Base-by-base conservation (phyloP, 2,329 filamentous ascomycete genomes). In the Raffaelea arxii region DNA sequence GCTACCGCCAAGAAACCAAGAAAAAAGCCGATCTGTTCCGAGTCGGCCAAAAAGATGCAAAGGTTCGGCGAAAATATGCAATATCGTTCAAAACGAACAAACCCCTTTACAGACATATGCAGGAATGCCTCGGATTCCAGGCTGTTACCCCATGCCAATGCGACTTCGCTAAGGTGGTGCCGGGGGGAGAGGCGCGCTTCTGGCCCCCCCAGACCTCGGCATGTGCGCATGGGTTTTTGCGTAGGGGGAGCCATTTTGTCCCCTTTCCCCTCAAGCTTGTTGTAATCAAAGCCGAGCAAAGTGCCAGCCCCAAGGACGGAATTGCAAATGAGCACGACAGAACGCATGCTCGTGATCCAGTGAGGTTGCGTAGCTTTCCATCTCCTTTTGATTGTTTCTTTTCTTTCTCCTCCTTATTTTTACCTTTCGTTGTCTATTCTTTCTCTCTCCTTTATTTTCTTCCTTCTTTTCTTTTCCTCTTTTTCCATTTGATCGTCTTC, bases 151-250 rank as follows among this genome's bases (percentile, higher is more conserved):
- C 32, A 16, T 36, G 32, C 32, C 19, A 16, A 6, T 6, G 6
- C 7, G 32, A 38, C 23, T 21, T 44, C 46, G 46, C 46, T 47
- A 47, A 47, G 25, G 41, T 47, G 23, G 41, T 35, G 46, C 46
- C 46, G 46, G 41, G 32, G 19, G 32, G 19, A 30, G 27, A 30
- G 27, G 7, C 32, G 6, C 6, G 19, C n/a, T n/a, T n/a, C n/a
- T 12, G 32, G 19, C 32, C 6, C 16, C 32, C 22, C 19, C 27
- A 41, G n/a, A 41, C 46, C 46, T 48, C 46, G 46, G 46, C 46
- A 48, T 48, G 46, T 44, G 46, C 41, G 19, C 25, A 18, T 36
- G 32, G 6, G 16, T 30, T 30, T 30, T 30, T 36, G 32, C 32
- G 16, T 12, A 36, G 32, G 32, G 32, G 32, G 19, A n/a, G n/a